Evolutionary conservation across 495 filamentous ascomycete species (phyloP).

Genomic region (Penicillium subrubescens): DNA sequence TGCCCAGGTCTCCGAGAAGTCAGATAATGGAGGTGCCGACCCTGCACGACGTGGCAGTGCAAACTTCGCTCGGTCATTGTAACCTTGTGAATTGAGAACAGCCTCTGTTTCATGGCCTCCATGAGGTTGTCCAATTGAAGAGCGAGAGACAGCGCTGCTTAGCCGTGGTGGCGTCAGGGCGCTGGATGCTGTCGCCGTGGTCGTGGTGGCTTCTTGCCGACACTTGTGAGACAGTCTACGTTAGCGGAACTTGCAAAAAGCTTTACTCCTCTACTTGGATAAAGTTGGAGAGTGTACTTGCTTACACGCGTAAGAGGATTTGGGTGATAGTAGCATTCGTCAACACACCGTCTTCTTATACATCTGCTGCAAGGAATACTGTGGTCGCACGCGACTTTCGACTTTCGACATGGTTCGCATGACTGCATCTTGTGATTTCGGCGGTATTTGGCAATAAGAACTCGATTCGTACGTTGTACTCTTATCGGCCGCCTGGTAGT

Average conservation of each 20-base stretch:
- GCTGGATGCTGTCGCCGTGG: too few species aligned
- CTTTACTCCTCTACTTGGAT: too few species aligned
- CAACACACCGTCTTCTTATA: background rate
- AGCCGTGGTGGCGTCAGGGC: too few species aligned
- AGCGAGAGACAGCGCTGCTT: too few species aligned
- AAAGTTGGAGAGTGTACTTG: background rate
- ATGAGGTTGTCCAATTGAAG: too few species aligned
- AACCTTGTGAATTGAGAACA: background rate
- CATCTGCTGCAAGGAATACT: slow-evolving; percentile 5
- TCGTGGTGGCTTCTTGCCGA: background rate
- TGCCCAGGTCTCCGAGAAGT: background rate
- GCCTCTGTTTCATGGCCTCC: background rate
- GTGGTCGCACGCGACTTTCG: slow-evolving; percentile 8
- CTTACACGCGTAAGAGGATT: slow-evolving; percentile 4
- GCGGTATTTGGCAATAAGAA: background rate
- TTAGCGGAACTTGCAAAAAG: background rate
- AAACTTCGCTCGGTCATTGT: background rate
- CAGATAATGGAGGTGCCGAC: background rate
- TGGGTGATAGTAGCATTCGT: slow-evolving; percentile 8
- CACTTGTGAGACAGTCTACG: background rate
- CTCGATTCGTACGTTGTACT: background rate
- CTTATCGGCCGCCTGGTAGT: background rate
- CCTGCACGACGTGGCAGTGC: background rate
- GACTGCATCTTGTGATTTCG: slow-evolving; percentile 11
- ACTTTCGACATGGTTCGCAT: slow-evolving; percentile 6